phyloP scores from a whole-genome alignment of 257 asterid species.

The Salvia miltiorrhiza region DNA sequence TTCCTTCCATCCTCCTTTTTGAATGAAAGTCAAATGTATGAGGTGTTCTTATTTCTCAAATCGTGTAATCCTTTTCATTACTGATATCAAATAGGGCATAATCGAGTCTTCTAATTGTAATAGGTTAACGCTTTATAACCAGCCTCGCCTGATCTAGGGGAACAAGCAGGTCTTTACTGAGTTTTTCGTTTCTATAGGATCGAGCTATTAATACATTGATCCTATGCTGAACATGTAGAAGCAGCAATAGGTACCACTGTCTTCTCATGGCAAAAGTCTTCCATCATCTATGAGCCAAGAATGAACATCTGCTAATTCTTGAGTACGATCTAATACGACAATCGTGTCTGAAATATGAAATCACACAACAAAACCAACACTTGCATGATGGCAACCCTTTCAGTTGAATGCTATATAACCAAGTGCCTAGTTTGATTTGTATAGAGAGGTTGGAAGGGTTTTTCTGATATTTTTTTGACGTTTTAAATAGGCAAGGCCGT shows the following conservation, averaged over 20 bases:
- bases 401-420: not conserved
- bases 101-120: not conserved
- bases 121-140: not conserved
- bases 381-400: no score
- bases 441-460: no score
- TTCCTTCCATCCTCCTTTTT: no score
- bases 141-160: not conserved
- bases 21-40: not conserved
- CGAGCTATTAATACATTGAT: not conserved
- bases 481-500: slow-evolving; percentile 38
- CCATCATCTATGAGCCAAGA: no score
- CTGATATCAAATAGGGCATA: not conserved
- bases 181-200: not conserved
- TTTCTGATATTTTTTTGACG: not conserved
- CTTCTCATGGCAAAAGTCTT: no score
- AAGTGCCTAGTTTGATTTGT: not conserved
- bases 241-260: no score
- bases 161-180: not conserved
- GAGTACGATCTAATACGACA: not conserved
- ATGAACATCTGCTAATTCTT: not conserved
- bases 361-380: not conserved
- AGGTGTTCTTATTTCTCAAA: not conserved
- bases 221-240: not conserved
- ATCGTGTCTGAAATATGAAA: not conserved
- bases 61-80: not conserved